Evolutionary conservation across 2,329 filamentous ascomycete genomes (phyloP).

Genomic region (Juglanconis juglandina): DNA sequence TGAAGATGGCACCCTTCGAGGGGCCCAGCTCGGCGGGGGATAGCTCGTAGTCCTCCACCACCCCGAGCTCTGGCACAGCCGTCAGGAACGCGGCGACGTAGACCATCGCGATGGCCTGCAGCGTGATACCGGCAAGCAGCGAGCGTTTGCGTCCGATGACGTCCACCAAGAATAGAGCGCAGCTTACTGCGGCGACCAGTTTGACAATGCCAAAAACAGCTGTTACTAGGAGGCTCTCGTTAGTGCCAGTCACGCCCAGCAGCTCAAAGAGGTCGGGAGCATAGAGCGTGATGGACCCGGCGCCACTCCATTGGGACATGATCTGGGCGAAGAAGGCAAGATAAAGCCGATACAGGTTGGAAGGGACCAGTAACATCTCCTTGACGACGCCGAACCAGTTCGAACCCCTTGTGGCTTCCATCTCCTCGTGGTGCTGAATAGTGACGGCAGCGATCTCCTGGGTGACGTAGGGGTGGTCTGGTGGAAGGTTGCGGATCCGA

Average conservation of each 20-base stretch:
- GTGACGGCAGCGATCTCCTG: conserved; percentile 64
- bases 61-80: conserved; percentile 56
- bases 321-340: conserved; percentile 67
- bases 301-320: conserved; percentile 70
- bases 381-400: conserved; percentile 63
- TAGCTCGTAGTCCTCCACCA: conserved; percentile 45
- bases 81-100: conserved; percentile 62
- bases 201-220: conserved; percentile 76
- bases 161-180: conserved; percentile 76
- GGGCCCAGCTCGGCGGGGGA: conserved; percentile 48
- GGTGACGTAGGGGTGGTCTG: conserved; percentile 58
- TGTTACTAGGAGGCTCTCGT: conserved; percentile 69
- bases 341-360: conserved; percentile 71
- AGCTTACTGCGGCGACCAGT: conserved; percentile 62
- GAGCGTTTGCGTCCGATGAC: conserved; percentile 72
- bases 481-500: conserved; percentile 55
- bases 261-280: conserved; percentile 70
- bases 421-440: conserved; percentile 63
- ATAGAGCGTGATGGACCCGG: conserved; percentile 72
- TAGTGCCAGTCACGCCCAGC: conserved; percentile 64
- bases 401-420: conserved; percentile 65
- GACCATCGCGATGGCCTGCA: conserved; percentile 59
- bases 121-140: conserved; percentile 56
- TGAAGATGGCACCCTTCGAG: conserved; percentile 65
- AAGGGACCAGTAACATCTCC: conserved; percentile 64